Evolutionary conservation across 805 yeast genomes (phyloP), one percentile per base, ranked within the genome.

Genomic region (Lipomyces chichibuensis): DNA sequence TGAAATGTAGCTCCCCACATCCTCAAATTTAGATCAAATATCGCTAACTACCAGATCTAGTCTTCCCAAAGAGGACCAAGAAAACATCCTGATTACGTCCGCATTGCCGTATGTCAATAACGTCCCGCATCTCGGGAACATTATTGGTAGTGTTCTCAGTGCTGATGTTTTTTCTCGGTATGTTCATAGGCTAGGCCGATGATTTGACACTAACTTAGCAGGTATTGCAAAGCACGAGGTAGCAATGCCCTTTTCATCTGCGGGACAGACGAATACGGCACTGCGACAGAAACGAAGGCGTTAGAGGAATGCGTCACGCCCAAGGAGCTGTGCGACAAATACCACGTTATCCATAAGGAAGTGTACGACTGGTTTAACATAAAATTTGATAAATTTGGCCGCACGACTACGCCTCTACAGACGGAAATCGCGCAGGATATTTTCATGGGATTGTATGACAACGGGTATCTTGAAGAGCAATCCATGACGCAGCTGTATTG

Each of bases 231-330:
- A 79, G 88, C 89, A 74, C 87, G 97, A 82, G 90, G 92, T 78
- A 88, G 89, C 81, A 95, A 93, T 78, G 83, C 97, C 25, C 81
- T 95, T 71, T 95, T 82, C 75, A 80, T 95, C 65, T 92, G 99
- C 80, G 99, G 99, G 81, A 95, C 99, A 51, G 99, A 95, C 78
- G 99, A 95, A 81, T 95, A 95, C 77, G 99, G 99, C 77, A 95
- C 99, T 65, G 99, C 99, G 58, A 95, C 99, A 17, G 99, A 95
- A 80, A 95, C 99, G 35, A 95, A 94, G 80, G 99, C 99, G 11
- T 81, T 95, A 60, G 98, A 94, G 78, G 99, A 95, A 76, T 88
- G 89, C 54, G 89, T 91, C 67, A 85, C 96, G 2, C 99, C 99
- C 60, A 82, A 86, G 74, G 89, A 92, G 77, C 83, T 95, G 74